phyloP scores from a whole-genome alignment of 208 protist species.

The Naegleria gruberi region DNA sequence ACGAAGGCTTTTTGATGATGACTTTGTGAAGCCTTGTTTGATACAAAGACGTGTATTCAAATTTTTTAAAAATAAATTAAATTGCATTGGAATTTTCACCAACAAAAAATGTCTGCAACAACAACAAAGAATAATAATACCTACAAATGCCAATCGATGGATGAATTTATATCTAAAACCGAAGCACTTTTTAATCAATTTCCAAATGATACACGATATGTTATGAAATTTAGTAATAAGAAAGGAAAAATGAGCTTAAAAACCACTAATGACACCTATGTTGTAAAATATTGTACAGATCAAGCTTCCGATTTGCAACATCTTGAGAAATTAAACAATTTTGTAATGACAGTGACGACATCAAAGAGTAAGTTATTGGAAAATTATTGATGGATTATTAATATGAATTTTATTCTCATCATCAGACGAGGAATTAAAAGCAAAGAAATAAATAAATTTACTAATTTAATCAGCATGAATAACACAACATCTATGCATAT shows the following conservation, averaged over 20 bases:
- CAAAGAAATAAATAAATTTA: too few species aligned
- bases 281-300: not conserved
- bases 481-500: not conserved
- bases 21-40: too few species aligned
- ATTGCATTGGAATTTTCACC: too few species aligned
- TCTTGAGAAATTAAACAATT: not conserved
- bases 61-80: too few species aligned
- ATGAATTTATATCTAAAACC: not conserved
- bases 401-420: not conserved
- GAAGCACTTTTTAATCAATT: not conserved
- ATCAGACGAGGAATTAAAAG: too few species aligned
- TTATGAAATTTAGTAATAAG: constrained; percentile 7
- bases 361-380: not conserved
- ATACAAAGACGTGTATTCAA: too few species aligned
- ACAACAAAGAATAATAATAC: not conserved
- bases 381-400: not conserved
- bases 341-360: not conserved
- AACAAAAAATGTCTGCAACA: not conserved
- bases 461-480: too few species aligned
- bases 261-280: not conserved
- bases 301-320: not conserved
- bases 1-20: too few species aligned
- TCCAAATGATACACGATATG: not conserved
- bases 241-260: not conserved
- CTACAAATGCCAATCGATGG: not conserved